Evolutionary conservation across 768 basidiomycete genomes (phyloP).

Genomic region (Coprinopsis sp.): DNA sequence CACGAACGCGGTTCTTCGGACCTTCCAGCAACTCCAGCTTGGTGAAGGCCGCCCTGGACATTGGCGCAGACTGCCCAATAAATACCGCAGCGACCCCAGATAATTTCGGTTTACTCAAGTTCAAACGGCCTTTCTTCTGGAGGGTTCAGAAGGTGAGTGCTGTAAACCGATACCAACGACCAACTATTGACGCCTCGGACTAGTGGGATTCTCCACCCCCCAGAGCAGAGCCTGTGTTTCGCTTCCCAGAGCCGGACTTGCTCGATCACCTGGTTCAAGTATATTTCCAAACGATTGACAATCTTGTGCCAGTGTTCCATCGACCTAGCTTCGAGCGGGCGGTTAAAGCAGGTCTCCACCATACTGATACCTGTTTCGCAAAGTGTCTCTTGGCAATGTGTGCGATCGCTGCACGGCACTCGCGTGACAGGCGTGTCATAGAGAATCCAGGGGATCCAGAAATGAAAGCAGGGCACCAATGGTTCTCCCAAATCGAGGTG

Average conservation of each 20-base stretch:
- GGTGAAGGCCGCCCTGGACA: neutral
- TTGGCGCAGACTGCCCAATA: neutral
- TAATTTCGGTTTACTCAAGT: conserved; percentile 8
- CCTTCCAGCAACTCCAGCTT: neutral
- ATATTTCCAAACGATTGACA: conserved; percentile 47
- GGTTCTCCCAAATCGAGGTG: conserved; percentile 48
- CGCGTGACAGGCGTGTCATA: conserved; percentile 35
- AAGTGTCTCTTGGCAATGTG: conserved; percentile 50
- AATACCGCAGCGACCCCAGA: neutral
- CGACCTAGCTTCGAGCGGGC: conserved; percentile 48
- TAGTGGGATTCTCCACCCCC: conserved; percentile 12
- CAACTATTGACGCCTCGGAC: conserved; percentile 25
- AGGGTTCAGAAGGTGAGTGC: conserved; percentile 38
- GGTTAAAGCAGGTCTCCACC: conserved; percentile 37
- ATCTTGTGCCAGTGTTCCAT: conserved; percentile 51
- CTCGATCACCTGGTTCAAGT: conserved; percentile 40
- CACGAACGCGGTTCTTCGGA: conserved; percentile 2
- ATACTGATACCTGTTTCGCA: conserved; percentile 40
- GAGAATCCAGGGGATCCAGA: conserved; percentile 25
- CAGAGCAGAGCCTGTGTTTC: conserved; percentile 20
- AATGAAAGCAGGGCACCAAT: conserved; percentile 45
- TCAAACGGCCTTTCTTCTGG: conserved; percentile 48
- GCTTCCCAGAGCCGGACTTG: conserved; percentile 40
- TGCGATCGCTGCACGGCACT: conserved; percentile 48
- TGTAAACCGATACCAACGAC: neutral